Percentiles rank a stretch among this genome's conserved stretches.
These are phyloP conservation scores for Wickerhamomyces sp. DNA, from an alignment of 1,139 yeast genomes.

Conservation along the genomic window DNA sequence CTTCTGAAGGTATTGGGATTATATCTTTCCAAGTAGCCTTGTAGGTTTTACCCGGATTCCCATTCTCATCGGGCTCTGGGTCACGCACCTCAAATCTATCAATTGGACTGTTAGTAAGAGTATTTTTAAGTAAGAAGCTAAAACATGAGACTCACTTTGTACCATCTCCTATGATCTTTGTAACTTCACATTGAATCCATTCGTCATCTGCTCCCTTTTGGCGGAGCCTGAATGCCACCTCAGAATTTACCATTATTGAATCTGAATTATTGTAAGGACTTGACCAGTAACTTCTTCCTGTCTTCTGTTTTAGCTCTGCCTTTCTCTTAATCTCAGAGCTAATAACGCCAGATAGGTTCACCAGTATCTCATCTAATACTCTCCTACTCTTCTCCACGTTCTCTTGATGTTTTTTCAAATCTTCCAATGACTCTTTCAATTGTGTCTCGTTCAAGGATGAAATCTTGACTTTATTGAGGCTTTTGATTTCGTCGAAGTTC, in stretches of 20 bases:
- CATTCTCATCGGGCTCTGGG: conserved; percentile 95
- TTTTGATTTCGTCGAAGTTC: conserved; percentile 43
- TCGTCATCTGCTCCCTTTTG: conserved; percentile 69
- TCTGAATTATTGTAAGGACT: conserved; percentile 52
- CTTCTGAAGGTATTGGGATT: conserved; percentile 60
- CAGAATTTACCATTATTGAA: conserved; percentile 64
- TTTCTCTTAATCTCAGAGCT: conserved; percentile 20
- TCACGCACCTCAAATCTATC: conserved; percentile 74
- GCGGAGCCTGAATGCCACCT: conserved; percentile 81
- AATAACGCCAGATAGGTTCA: conserved; percentile 27
- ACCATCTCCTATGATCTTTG: conserved; percentile 73
- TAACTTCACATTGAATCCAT: conserved; percentile 96
- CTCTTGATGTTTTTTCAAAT: conserved; percentile 46
- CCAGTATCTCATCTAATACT: conserved; percentile 31
- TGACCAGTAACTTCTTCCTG: conserved; percentile 33
- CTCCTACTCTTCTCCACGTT: conserved; percentile 54
- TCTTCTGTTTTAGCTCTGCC: conserved; percentile 22
- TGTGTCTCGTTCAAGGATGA: conserved; percentile 34
- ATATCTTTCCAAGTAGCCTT: conserved; percentile 80
- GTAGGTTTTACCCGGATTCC: conserved; percentile 84
- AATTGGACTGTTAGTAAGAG: neutral
- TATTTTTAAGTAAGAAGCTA: conserved; percentile 15
- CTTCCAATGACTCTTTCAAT: conserved; percentile 35
- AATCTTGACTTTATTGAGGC: conserved; percentile 26
- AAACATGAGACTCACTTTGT: conserved; percentile 30